These are phyloP conservation scores for Ustilago xerochloae DNA, from an alignment of 1,284 basidiomycete species.

Conservation along the genomic window DNA sequence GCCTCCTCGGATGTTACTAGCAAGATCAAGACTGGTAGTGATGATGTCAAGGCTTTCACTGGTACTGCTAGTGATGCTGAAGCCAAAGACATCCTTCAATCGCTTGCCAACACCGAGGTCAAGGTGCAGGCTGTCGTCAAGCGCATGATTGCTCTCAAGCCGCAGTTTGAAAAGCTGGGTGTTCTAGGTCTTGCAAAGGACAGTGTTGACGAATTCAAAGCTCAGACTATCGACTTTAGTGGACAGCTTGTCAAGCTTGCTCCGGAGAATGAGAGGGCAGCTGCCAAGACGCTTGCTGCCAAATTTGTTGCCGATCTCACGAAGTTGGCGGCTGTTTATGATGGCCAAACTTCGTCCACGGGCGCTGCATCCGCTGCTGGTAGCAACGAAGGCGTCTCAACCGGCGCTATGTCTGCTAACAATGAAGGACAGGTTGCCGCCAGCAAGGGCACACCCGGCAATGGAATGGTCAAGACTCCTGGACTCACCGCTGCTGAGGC, in stretches of 20 bases:
- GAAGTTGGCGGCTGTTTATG: conserved; percentile 4
- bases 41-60: neutral
- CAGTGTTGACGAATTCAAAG: conserved; percentile 11
- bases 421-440: neutral
- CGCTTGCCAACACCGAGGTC: conserved; percentile 13
- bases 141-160: conserved; percentile 12
- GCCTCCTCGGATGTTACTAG: conserved; percentile 9
- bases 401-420: neutral
- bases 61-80: conserved; percentile 8
- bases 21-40: conserved; percentile 2
- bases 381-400: neutral
- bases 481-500: too few species aligned
- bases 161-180: conserved; percentile 20
- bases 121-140: neutral
- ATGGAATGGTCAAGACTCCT: too few species aligned
- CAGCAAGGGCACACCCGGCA: too few species aligned
- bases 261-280: conserved; percentile 2
- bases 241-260: conserved; percentile 12
- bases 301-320: conserved; percentile 10
- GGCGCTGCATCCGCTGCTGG: neutral
- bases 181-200: neutral
- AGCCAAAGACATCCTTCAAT: conserved; percentile 5
- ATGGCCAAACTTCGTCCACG: neutral
- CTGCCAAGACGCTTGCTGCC: neutral
- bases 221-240: neutral